Percentiles rank a stretch among this genome's conserved stretches.
Conservation (phyloP, 352 stramenopile genomes). For the Blastocystis sp. region DNA sequence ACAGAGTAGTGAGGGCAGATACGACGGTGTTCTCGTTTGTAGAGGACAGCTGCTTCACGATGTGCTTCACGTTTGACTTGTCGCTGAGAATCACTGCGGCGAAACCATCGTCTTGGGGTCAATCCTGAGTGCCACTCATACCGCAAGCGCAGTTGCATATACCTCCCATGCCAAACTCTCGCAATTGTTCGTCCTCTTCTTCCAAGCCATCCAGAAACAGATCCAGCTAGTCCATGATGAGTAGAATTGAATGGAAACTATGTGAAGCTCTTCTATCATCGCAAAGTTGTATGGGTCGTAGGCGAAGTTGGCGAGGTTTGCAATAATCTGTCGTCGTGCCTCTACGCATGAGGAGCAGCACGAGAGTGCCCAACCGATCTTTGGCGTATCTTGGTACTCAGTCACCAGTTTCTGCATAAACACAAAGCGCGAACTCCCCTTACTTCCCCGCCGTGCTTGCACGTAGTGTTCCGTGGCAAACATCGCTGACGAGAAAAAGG, state of each 20-base stretch:
- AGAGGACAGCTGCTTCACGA: constrained; percentile 4
- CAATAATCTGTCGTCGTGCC: constrained; percentile 26
- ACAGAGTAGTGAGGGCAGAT: constrained; percentile 33
- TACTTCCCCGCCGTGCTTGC: constrained; percentile 23
- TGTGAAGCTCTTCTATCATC: too few species aligned
- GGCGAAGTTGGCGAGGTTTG: constrained; percentile 58
- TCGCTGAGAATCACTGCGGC: background rate
- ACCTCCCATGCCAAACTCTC: constrained; percentile 49
- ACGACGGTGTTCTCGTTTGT: constrained; percentile 52
- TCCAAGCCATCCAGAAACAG: background rate
- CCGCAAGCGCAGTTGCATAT: constrained; percentile 54
- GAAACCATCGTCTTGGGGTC: constrained; percentile 10
- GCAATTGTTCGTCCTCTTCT: constrained; percentile 16
- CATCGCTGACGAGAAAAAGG: constrained; percentile 13
- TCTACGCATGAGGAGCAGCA: background rate
- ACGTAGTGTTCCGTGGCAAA: constrained; percentile 59
- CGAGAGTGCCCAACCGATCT: background rate
- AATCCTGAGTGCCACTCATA: background rate
- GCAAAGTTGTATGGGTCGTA: background rate
- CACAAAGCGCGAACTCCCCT: constrained; percentile 48
- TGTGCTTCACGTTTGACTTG: constrained; percentile 27
- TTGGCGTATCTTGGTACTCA: constrained; percentile 54
- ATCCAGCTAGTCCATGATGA: too few species aligned
- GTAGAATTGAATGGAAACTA: too few species aligned
- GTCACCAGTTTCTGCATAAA: constrained; percentile 51